Base-by-base conservation (phyloP, 2,329 filamentous ascomycete species). In the Xylariaceae sp. region DNA sequence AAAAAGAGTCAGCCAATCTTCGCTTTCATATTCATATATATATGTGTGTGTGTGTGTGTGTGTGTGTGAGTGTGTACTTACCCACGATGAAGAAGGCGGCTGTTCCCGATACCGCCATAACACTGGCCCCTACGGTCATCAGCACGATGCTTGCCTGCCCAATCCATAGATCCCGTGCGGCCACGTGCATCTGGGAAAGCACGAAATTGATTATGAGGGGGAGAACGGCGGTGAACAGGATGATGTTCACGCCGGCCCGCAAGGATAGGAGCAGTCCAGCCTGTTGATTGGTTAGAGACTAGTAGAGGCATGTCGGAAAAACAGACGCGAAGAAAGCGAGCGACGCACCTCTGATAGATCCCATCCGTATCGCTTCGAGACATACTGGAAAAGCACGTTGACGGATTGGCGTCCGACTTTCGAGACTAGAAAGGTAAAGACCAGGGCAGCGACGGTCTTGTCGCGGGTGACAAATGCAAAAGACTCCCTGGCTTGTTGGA, bases 101-200 rank as follows among this genome's bases (percentile, higher is more conserved):
- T 3, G 23, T 36, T 27, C 9, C 24, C 5, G 34, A 27, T 21
- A 7, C 9, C 5, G 34, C 14, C 5, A 36, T 16, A 9, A 36
- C 28, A 11, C 27, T 13, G 11, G 9, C 34, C 27, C 34, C 34
- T 4, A 36, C 13, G 4, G 34, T 36, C 34, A 36, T 36, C 5
- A 36, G 24, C 23, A 36, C 34, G 19, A 36, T 36, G 34, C 34
- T 36, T 29, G 15, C 34, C 27, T 36, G 21, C 11, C 34, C 34
- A n/a, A 36, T 36, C 34, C 34, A 36, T 19, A 36, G 16, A 21
- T 36, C 34, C 14, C 34, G 34, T 13, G 24, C 28, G 14, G 34
- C 24, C 18, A n/a, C 16, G 27, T 28, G 34, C 23, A 24, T 36
- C 14, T 36, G 27, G 14, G 34, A 13, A 3, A 36, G 34, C 8